phyloP scores from a whole-genome alignment of 202 grass and related monocot genomes.

The Setaria viridis region DNA sequence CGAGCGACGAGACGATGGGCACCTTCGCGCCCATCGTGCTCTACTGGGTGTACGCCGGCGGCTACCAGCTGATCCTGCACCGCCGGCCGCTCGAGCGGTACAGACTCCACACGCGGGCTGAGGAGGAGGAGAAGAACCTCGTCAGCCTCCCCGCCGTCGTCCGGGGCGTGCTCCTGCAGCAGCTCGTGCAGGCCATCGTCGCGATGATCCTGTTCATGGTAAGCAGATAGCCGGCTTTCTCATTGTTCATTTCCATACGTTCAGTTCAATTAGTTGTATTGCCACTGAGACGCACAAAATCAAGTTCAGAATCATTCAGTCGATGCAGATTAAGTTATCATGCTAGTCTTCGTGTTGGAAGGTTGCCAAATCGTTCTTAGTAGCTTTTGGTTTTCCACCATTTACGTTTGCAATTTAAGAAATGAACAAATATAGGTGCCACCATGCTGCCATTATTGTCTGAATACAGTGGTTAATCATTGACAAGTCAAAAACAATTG shows the following conservation, averaged over 20 bases:
- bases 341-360: not conserved
- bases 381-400: conserved; percentile 16
- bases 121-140: conserved; percentile 86
- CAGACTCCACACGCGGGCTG: conserved; percentile 78
- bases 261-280: not conserved
- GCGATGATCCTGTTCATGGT: conserved; percentile 87
- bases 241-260: not conserved
- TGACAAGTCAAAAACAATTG: not conserved
- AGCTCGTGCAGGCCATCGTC: conserved; percentile 81
- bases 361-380: not conserved
- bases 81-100: conserved; percentile 71
- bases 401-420: not conserved
- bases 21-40: conserved; percentile 90
- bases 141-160: conserved; percentile 67
- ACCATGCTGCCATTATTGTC: not conserved
- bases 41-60: conserved; percentile 87
- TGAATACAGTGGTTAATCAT: conserved; percentile 2
- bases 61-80: conserved; percentile 78
- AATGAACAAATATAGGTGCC: not conserved
- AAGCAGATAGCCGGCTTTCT: conserved; percentile 27
- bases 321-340: not conserved
- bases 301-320: not conserved
- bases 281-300: not conserved
- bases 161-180: conserved; percentile 82
- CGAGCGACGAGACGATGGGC: conserved; percentile 93